Evolutionary conservation across 345 rosid genomes (phyloP).

Genomic region (Pistacia integerrima): DNA sequence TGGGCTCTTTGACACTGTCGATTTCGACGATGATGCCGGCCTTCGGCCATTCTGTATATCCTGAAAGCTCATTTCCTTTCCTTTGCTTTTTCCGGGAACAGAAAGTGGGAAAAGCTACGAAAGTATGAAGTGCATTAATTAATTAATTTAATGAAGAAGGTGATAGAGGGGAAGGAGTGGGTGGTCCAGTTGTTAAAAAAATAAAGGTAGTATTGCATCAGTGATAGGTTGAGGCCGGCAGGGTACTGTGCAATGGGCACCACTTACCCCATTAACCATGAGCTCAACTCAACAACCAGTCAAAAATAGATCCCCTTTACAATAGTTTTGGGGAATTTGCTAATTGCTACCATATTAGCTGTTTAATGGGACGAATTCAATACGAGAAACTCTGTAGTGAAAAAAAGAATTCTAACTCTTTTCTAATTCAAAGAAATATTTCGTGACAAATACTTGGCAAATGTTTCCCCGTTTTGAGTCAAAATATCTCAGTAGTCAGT

Average conservation of each 20-base stretch:
- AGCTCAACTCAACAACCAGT: not conserved
- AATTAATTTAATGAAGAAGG: not conserved
- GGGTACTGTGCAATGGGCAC: not conserved
- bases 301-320: not conserved
- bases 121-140: not conserved
- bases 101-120: not conserved
- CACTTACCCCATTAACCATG: not conserved
- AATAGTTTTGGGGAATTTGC: too few relatives aligned
- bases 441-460: too few relatives aligned
- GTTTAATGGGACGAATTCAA: too few relatives aligned
- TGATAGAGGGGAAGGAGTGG: not conserved
- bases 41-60: conserved; percentile 42
- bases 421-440: too few relatives aligned
- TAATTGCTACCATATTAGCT: too few relatives aligned
- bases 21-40: conserved; percentile 32
- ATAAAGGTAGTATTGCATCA: not conserved
- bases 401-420: not conserved
- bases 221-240: not conserved
- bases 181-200: not conserved
- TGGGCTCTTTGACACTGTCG: conserved; percentile 39
- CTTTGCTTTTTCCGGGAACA: too few relatives aligned
- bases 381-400: too few relatives aligned
- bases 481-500: too few relatives aligned
- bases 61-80: conserved; percentile 54
- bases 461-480: too few relatives aligned